These are phyloP conservation scores for Conticribra guillardii DNA, from an alignment of 108 stramenopile species.

Conservation along the genomic window DNA sequence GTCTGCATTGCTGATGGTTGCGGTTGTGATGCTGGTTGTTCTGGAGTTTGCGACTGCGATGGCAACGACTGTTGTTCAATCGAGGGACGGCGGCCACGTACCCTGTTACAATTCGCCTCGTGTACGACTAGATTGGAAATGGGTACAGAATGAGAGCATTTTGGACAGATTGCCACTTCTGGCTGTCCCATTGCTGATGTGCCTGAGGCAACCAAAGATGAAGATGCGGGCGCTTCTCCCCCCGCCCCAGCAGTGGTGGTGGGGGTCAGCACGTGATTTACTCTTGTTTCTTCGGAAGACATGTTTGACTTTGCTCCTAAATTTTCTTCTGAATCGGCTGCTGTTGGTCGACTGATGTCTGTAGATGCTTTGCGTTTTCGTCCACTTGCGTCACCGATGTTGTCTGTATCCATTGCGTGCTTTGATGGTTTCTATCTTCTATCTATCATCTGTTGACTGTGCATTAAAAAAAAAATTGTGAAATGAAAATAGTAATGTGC, in stretches of 20 bases:
- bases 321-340: too few relatives aligned
- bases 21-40: background rate
- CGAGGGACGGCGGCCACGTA: background rate
- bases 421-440: too few relatives aligned
- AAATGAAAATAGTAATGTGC: too few relatives aligned
- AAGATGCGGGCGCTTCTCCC: background rate
- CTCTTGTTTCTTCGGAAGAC: background rate
- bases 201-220: background rate
- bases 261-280: background rate
- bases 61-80: background rate
- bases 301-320: background rate
- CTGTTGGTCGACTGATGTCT: background rate
- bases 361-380: background rate
- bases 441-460: too few relatives aligned
- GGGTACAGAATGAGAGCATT: slow-evolving; percentile 17
- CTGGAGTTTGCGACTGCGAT: background rate
- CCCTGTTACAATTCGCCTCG: slow-evolving; percentile 20
- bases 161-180: slow-evolving; percentile 6
- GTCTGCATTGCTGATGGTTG: background rate
- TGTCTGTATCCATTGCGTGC: too few relatives aligned
- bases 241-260: background rate
- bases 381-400: too few relatives aligned
- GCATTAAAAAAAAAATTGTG: too few relatives aligned
- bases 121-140: slow-evolving; percentile 19
- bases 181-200: background rate